These are phyloP conservation scores for Malbranchea zuffiana DNA, from an alignment of 2,329 filamentous ascomycete genomes.

Conservation along the genomic window DNA sequence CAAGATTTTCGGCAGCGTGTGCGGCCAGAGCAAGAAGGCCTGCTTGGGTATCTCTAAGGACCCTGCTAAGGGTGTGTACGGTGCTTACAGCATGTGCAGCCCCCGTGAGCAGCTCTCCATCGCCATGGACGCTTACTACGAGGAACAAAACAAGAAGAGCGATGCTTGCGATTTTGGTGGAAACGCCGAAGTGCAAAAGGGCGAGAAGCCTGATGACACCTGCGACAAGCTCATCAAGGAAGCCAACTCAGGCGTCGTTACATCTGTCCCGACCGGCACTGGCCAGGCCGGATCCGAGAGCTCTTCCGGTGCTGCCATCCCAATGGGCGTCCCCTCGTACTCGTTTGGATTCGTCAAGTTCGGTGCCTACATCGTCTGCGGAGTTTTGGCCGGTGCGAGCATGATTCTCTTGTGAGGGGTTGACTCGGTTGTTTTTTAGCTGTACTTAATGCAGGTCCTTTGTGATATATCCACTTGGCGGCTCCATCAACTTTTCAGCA, in stretches of 20 bases:
- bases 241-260: constrained; percentile 33
- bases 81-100: constrained; percentile 39
- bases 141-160: constrained; percentile 25
- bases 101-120: constrained; percentile 34
- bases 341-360: constrained; percentile 33
- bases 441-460: no score
- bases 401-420: constrained; percentile 38
- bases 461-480: no score
- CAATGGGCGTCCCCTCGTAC: constrained; percentile 23
- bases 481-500: no score
- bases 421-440: neutral
- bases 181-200: constrained; percentile 28
- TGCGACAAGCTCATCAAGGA: constrained; percentile 31
- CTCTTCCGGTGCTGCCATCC: constrained; percentile 25
- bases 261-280: constrained; percentile 27
- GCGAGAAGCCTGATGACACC: constrained; percentile 26
- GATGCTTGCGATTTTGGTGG: constrained; percentile 36
- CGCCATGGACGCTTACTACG: constrained; percentile 37
- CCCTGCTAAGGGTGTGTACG: constrained; percentile 33
- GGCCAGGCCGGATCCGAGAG: constrained; percentile 15
- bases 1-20: constrained; percentile 51
- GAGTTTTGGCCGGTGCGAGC: constrained; percentile 34
- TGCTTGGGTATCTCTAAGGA: constrained; percentile 33
- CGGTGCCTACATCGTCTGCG: constrained; percentile 35
- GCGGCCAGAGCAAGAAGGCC: constrained; percentile 27